Conservation (phyloP, 352 stramenopile genomes). For the Phytopythium montanum region DNA sequence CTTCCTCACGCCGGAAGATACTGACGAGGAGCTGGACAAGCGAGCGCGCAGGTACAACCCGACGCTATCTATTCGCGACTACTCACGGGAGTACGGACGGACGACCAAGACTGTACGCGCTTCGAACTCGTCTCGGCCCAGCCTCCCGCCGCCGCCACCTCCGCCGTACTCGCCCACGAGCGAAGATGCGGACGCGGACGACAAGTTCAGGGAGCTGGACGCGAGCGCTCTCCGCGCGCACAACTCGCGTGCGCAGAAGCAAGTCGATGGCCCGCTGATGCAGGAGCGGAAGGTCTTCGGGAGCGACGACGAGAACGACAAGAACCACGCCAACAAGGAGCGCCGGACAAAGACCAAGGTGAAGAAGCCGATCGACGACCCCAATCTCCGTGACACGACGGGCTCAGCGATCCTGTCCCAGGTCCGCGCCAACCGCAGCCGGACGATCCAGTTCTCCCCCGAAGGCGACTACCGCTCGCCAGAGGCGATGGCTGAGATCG, state of each 20-base stretch:
- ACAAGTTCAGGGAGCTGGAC: slow-evolving; percentile 18
- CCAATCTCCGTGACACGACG: slow-evolving; percentile 19
- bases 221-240: slow-evolving; percentile 19
- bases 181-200: slow-evolving; percentile 18
- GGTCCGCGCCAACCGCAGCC: slow-evolving; percentile 41
- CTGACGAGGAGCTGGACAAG: slow-evolving; percentile 32
- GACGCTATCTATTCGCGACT: slow-evolving; percentile 21
- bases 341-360: neutral
- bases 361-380: neutral
- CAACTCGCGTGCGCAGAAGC: slow-evolving; percentile 10
- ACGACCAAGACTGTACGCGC: neutral
- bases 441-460: slow-evolving; percentile 33
- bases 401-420: slow-evolving; percentile 38
- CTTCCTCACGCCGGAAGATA: slow-evolving; percentile 26
- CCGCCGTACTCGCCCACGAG: slow-evolving; percentile 19
- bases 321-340: slow-evolving; percentile 2
- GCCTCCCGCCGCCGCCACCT: slow-evolving; percentile 18
- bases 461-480: slow-evolving; percentile 28
- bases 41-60: slow-evolving; percentile 34
- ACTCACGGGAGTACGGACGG: slow-evolving; percentile 3
- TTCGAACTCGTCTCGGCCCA: neutral
- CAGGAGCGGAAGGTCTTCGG: neutral
- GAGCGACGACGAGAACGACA: slow-evolving; percentile 5
- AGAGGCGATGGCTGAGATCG: slow-evolving; percentile 26
- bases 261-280: neutral